phyloP scores from a whole-genome alignment of 352 stramenopile genomes.

The Pythium insidiosum region DNA sequence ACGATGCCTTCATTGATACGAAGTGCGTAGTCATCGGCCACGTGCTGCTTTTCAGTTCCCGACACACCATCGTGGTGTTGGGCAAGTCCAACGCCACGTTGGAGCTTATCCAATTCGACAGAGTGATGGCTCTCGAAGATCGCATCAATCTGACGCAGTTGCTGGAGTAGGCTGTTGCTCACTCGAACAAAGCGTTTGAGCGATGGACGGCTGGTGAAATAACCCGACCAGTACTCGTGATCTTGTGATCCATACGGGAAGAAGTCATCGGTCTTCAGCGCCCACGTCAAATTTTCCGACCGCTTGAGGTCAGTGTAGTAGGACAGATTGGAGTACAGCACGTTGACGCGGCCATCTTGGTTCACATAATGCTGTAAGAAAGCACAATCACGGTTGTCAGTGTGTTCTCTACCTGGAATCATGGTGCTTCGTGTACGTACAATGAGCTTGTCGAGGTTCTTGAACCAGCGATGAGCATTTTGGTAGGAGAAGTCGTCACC shows the following conservation, averaged over 20 bases:
- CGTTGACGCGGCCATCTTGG: slow-evolving; percentile 85
- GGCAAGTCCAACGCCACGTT: slow-evolving; percentile 87
- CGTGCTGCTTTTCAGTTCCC: slow-evolving; percentile 93
- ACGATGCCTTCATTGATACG: slow-evolving; percentile 82
- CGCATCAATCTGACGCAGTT: slow-evolving; percentile 88
- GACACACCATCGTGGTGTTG: slow-evolving; percentile 96
- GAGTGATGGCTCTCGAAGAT: slow-evolving; percentile 60
- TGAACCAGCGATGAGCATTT: slow-evolving; percentile 86
- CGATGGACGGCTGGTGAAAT: slow-evolving; percentile 91
- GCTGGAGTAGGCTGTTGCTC: slow-evolving; percentile 83
- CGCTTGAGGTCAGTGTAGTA: slow-evolving; percentile 94
- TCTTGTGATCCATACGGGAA: slow-evolving; percentile 93
- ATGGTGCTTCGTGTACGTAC: too few species aligned
- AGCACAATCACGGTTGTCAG: too few species aligned
- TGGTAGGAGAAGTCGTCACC: slow-evolving; percentile 94
- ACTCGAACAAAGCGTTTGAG: slow-evolving; percentile 92
- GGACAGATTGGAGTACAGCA: slow-evolving; percentile 95
- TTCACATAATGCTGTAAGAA: slow-evolving; percentile 95
- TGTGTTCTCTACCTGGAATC: too few species aligned
- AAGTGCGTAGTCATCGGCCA: slow-evolving; percentile 94
- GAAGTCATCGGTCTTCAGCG: slow-evolving; percentile 94
- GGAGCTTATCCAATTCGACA: slow-evolving; percentile 44
- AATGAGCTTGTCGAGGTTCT: slow-evolving; percentile 97
- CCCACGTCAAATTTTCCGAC: slow-evolving; percentile 66
- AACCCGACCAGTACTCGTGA: slow-evolving; percentile 94